phyloP scores from a whole-genome alignment of 805 yeast genomes.

The Candida oleophila region DNA sequence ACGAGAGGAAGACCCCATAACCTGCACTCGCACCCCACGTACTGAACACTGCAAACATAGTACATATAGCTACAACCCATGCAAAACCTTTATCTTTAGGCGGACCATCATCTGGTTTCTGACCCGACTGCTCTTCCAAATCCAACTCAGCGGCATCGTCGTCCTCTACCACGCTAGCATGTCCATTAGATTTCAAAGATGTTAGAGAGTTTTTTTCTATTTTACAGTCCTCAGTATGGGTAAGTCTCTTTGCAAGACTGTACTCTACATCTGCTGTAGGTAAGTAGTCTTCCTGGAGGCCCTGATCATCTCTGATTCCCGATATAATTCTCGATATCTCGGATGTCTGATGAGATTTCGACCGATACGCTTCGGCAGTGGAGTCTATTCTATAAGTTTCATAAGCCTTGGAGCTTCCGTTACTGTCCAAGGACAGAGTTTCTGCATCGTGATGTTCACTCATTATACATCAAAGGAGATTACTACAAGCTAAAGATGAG shows the following conservation, averaged over 20 bases:
- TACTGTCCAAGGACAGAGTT: neutral
- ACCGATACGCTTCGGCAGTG: neutral
- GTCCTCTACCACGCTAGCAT: neutral
- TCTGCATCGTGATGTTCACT: neutral
- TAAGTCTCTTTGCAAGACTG: neutral
- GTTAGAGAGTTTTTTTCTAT: neutral
- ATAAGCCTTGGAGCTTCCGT: neutral
- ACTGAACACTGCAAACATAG: conserved; percentile 43
- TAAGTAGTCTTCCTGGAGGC: neutral
- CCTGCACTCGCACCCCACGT: conserved; percentile 62
- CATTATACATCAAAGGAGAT: too few relatives aligned
- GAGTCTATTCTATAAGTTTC: neutral
- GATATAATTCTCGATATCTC: conserved; percentile 12
- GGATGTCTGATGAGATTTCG: conserved; percentile 1
- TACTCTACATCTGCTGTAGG: neutral
- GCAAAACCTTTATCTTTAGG: conserved; percentile 48
- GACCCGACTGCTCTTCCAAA: neutral
- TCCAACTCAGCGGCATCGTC: neutral
- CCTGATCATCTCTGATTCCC: conserved; percentile 14
- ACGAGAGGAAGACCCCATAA: conserved; percentile 57
- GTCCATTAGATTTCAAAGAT: neutral
- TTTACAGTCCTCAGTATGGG: conserved; percentile 1
- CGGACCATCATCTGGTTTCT: conserved; percentile 6
- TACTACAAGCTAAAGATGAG: too few relatives aligned
- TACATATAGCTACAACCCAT: conserved; percentile 54